A percentile compares a stretch with the other conserved stretches of the same genome.
These are phyloP conservation scores for Magnaporthiopsis poae DNA, from an alignment of 2,329 filamentous ascomycete genomes.

Conservation along the genomic window DNA sequence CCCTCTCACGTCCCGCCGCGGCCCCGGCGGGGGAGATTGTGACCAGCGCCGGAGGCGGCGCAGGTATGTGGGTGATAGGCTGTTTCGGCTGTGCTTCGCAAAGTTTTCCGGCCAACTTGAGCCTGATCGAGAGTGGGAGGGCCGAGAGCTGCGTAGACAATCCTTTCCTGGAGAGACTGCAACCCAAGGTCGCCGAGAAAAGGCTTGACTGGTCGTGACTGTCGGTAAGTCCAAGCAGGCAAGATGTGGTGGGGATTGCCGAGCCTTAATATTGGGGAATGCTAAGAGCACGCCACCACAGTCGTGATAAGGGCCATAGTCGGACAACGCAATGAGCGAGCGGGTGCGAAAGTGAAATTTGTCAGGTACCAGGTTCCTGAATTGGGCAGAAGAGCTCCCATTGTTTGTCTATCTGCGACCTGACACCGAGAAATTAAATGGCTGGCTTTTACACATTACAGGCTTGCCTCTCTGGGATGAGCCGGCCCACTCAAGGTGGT, in stretches of 20 bases:
- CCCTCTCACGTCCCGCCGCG: neutral
- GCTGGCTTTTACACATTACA: neutral
- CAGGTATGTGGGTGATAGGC: neutral
- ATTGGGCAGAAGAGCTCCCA: neutral
- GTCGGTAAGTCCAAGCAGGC: neutral
- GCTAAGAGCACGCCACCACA: neutral
- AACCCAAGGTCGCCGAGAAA: constrained; percentile 1
- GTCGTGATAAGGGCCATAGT: neutral
- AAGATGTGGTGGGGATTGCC: neutral
- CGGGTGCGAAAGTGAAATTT: neutral
- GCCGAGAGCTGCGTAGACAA: neutral
- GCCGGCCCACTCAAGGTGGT: neutral
- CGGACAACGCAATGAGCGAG: neutral
- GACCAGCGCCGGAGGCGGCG: neutral
- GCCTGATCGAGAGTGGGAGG: neutral
- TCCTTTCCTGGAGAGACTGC: neutral
- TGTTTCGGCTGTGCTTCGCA: neutral
- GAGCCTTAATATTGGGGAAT: neutral
- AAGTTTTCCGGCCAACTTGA: neutral
- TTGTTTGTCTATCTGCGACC: neutral
- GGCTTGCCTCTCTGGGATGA: neutral
- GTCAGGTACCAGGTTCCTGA: neutral
- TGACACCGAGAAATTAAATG: neutral
- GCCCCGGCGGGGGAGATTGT: too few relatives aligned
- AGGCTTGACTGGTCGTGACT: constrained; percentile 4